phyloP scores from a whole-genome alignment of 495 filamentous ascomycete genomes.

The Tetracladium setigerum region DNA sequence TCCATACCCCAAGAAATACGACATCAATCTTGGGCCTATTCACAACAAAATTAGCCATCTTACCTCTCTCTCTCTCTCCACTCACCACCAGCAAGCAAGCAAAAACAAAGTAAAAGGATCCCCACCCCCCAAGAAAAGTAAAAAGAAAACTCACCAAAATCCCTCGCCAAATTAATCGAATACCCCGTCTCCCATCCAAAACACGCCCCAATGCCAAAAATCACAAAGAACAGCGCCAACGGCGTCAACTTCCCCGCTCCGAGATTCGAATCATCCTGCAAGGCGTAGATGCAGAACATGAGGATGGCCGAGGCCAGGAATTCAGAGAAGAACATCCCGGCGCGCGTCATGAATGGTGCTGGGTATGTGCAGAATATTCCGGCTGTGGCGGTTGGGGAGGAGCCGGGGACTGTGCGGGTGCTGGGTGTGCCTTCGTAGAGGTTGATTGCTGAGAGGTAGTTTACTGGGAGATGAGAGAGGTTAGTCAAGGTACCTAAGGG shows the following conservation, averaged over 20 bases:
- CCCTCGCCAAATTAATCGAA: constrained; percentile 58
- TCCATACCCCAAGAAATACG: constrained; percentile 57
- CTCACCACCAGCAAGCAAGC: too few relatives aligned
- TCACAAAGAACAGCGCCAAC: constrained; percentile 53
- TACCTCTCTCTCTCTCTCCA: too few relatives aligned
- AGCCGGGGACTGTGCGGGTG: constrained; percentile 14
- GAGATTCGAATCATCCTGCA: constrained; percentile 50
- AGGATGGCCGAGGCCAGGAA: constrained; percentile 54
- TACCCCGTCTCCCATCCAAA: constrained; percentile 67
- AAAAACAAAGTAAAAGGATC: too few relatives aligned
- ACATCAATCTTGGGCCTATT: constrained; percentile 46
- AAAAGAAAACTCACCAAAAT: constrained; percentile 38
- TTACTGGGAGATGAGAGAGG: constrained; percentile 23
- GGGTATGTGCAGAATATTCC: constrained; percentile 64
- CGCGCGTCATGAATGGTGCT: constrained; percentile 50
- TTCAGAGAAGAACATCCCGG: constrained; percentile 57
- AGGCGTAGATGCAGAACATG: constrained; percentile 60
- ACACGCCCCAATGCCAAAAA: constrained; percentile 62
- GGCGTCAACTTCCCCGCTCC: constrained; percentile 42
- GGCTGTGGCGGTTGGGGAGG: constrained; percentile 45
- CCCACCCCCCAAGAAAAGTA: not conserved
- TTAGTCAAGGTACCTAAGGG: too few relatives aligned
- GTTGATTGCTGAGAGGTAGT: constrained; percentile 49
- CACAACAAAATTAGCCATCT: not conserved
- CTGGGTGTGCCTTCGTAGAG: constrained; percentile 38